Percentiles rank a stretch among this genome's conserved stretches.
phyloP scores from a whole-genome alignment of 1,284 basidiomycete genomes.

The Chalciporus sp. region DNA sequence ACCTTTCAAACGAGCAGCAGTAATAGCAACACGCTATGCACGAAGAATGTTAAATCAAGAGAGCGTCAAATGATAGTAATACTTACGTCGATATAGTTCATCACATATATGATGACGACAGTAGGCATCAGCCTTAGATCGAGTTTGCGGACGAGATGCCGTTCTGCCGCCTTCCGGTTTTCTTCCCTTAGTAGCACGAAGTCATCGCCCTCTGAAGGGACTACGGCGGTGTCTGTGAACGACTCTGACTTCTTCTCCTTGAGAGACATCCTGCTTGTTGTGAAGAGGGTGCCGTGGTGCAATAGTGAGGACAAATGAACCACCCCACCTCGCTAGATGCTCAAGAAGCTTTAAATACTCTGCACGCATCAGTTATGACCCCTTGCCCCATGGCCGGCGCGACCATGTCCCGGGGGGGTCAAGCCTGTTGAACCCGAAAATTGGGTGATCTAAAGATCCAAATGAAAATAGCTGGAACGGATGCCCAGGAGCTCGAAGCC shows the following conservation, averaged over 20 bases:
- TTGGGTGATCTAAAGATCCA: neutral
- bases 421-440: neutral
- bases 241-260: conserved; percentile 8
- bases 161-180: conserved; percentile 34
- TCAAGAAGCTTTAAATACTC: conserved; percentile 11
- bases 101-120: conserved; percentile 61
- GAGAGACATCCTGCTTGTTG: conserved; percentile 9
- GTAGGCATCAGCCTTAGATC: conserved; percentile 62
- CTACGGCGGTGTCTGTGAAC: conserved; percentile 4
- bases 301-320: neutral
- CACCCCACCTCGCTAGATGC: neutral
- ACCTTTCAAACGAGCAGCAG: conserved; percentile 62
- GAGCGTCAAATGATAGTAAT: neutral
- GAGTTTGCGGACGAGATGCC: conserved; percentile 52
- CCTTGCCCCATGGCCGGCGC: conserved; percentile 4
- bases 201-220: conserved; percentile 12
- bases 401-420: neutral
- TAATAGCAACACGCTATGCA: conserved; percentile 58
- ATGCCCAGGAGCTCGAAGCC: too few species aligned
- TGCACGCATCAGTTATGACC: neutral
- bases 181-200: conserved; percentile 10
- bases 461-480: neutral
- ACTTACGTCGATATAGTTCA: conserved; percentile 72
- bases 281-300: neutral
- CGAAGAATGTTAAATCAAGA: neutral